A percentile compares a stretch with the other conserved stretches of the same genome.
These are phyloP conservation scores for Echeveria elegans DNA, from an alignment of 164 flowering plant species.

Conservation along the genomic window DNA sequence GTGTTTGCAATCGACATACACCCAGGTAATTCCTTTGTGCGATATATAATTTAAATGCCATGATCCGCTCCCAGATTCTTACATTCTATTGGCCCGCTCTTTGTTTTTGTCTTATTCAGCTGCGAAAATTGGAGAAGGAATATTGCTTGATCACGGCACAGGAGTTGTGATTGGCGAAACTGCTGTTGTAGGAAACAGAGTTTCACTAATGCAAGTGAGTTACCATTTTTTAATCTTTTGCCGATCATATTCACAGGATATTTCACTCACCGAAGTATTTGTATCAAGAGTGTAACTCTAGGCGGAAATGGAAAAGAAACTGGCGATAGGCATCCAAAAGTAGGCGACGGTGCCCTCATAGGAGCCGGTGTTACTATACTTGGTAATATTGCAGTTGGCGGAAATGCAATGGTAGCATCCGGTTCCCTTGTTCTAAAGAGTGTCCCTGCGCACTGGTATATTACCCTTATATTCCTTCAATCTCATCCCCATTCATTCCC, in stretches of 20 bases:
- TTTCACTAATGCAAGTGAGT: constrained; percentile 82
- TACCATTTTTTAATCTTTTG: background rate
- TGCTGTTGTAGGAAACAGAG: constrained; percentile 74
- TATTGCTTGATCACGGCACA: constrained; percentile 74
- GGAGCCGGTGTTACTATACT: constrained; percentile 70
- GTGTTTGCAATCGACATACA: constrained; percentile 88
- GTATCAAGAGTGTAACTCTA: constrained; percentile 60
- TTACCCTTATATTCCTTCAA: background rate
- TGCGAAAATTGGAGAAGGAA: constrained; percentile 80
- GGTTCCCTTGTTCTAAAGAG: constrained; percentile 74
- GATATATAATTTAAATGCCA: background rate
- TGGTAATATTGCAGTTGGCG: constrained; percentile 73
- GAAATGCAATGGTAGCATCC: constrained; percentile 85
- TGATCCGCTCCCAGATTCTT: background rate
- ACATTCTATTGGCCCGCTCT: background rate
- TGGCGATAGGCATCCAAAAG: constrained; percentile 82
- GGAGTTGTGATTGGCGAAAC: constrained; percentile 96
- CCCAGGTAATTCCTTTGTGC: constrained; percentile 42
- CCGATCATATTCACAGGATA: background rate
- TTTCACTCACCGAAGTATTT: background rate
- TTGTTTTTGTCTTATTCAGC: constrained; percentile 25
- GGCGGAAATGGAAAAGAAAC: constrained; percentile 71
- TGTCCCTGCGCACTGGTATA: constrained; percentile 72
- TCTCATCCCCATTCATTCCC: background rate
- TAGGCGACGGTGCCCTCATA: constrained; percentile 64